Conservation (phyloP, 257 asterid species). For the Verbena officinalis region DNA sequence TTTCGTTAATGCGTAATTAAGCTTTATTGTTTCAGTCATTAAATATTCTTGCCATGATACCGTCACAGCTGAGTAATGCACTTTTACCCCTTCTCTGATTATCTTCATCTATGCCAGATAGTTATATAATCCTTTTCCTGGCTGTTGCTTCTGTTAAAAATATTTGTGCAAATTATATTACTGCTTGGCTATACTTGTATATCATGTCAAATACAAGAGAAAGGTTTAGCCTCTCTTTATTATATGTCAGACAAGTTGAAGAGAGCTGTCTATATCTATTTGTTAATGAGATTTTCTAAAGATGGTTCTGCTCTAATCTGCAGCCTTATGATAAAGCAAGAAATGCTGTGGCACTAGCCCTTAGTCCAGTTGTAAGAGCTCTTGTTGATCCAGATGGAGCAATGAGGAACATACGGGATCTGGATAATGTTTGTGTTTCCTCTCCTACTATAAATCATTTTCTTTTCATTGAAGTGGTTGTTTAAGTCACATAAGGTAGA, state of each 20-base stretch:
- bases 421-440: conserved; percentile 68
- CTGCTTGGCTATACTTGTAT: not conserved
- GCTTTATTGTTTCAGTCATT: not conserved
- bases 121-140: not conserved
- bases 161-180: not conserved
- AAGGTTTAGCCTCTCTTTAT: conserved; percentile 5
- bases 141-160: not conserved
- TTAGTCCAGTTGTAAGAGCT: conserved; percentile 98
- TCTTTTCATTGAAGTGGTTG: conserved; percentile 14
- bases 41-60: not conserved
- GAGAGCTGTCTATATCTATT: not conserved
- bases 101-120: not conserved
- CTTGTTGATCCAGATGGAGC: conserved; percentile 99
- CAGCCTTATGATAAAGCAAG: conserved; percentile 95
- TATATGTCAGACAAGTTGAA: conserved; percentile 23
- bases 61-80: not conserved
- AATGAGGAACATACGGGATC: conserved; percentile 68
- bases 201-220: not conserved
- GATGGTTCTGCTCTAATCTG: conserved; percentile 32
- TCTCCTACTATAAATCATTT: conserved; percentile 21
- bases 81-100: not conserved
- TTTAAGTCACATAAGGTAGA: conserved; percentile 2
- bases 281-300: conserved; percentile 21
- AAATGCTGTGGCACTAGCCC: conserved; percentile 97
- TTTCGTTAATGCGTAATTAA: not conserved